Evolutionary conservation across 140 eudicot species (phyloP).

Genomic region (Artemisia princeps): DNA sequence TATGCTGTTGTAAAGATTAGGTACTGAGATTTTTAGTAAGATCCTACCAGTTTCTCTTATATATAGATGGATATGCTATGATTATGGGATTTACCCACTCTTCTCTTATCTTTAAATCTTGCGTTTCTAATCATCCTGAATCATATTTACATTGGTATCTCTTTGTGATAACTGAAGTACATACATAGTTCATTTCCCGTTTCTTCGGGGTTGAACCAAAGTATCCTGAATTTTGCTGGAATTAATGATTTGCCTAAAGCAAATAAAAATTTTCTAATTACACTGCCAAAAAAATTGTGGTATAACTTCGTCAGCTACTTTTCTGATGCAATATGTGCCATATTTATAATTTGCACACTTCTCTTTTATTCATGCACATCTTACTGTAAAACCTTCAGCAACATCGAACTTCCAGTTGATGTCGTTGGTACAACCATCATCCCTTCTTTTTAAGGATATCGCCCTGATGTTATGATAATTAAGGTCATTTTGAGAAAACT

Average conservation of each 20-base stretch:
- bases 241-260: conserved; percentile 4
- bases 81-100: conserved; percentile 18
- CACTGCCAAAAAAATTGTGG: conserved; percentile 8
- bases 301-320: conserved; percentile 2
- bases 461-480: conserved; percentile 4
- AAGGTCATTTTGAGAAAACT: background rate
- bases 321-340: conserved; percentile 17
- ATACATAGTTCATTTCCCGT: background rate
- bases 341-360: background rate
- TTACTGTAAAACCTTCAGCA: background rate
- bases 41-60: conserved; percentile 22
- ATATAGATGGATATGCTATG: conserved; percentile 25
- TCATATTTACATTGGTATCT: background rate
- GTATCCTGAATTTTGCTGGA: conserved; percentile 11
- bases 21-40: conserved; percentile 20
- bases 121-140: background rate
- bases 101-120: conserved; percentile 9
- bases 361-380: conserved; percentile 12
- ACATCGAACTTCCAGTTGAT: conserved; percentile 18
- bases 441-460: conserved; percentile 22
- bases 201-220: conserved; percentile 12
- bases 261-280: conserved; percentile 4
- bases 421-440: conserved; percentile 21
- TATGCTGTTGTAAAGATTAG: conserved; percentile 23
- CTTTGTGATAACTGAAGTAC: conserved; percentile 6